Evolutionary conservation across 441 rosid species (phyloP).

Genomic region (Syzygium syzygioides): DNA sequence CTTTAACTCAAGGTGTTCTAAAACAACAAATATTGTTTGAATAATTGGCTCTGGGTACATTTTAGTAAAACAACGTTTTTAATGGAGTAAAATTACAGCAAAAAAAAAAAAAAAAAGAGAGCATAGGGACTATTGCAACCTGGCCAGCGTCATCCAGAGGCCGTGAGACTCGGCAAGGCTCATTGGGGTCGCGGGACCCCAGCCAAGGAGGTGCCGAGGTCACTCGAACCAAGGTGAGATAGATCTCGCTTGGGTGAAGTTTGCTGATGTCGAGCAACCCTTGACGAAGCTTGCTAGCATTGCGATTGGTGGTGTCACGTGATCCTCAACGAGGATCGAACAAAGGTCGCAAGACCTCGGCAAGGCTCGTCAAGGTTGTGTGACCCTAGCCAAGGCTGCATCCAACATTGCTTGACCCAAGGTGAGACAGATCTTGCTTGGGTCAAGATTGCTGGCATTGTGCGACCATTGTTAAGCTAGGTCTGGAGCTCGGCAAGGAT

Average conservation of each 20-base stretch:
- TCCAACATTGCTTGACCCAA: not conserved
- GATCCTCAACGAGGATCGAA: not conserved
- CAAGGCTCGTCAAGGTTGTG: not conserved
- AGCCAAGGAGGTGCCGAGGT: not conserved
- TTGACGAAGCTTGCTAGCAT: not conserved
- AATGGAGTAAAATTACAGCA: not conserved
- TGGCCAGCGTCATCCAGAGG: not conserved
- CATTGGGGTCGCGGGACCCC: not conserved
- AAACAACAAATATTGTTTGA: not conserved
- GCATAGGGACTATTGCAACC: not conserved
- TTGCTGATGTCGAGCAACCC: not conserved
- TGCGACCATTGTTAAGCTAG: not conserved
- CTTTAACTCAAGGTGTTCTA: not conserved
- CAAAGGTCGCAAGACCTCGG: not conserved
- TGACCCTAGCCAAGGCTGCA: not conserved
- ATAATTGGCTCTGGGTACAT: not conserved
- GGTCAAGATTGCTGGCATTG: not conserved
- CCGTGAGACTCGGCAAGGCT: not conserved
- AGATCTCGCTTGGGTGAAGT: not conserved
- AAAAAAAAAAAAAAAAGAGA: not conserved
- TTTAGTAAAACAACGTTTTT: not conserved
- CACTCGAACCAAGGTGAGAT: not conserved
- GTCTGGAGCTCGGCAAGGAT: not conserved
- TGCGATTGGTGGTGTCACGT: not conserved
- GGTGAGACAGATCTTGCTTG: not conserved